Percentiles rank a stretch among this genome's conserved stretches.
Conservation (phyloP, 1,284 basidiomycete genomes). For the Taiwanofungus camphoratus region DNA sequence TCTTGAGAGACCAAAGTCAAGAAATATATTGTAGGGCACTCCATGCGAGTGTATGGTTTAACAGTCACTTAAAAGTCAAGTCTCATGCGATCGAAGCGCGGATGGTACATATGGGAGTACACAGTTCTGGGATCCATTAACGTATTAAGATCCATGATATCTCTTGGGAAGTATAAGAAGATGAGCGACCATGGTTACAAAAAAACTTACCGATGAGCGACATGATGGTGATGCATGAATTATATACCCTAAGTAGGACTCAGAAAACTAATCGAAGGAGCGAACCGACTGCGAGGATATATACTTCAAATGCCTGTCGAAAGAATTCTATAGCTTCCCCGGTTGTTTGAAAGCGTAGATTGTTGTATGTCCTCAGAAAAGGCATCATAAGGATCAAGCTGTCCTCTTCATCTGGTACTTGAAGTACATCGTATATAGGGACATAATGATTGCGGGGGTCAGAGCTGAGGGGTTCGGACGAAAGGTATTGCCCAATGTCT, state of each 20-base stretch:
- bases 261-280: not conserved
- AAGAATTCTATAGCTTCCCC: conserved; percentile 24
- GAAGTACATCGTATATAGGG: conserved; percentile 17
- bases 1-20: conserved; percentile 33
- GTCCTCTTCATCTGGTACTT: conserved; percentile 9
- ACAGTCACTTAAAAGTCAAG: conserved; percentile 17
- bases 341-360: conserved; percentile 18
- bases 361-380: conserved; percentile 14
- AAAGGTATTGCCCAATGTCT: conserved; percentile 14
- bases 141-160: conserved; percentile 30
- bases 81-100: conserved; percentile 6
- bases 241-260: conserved; percentile 2
- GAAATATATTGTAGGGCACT: conserved; percentile 27
- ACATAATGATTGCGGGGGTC: conserved; percentile 24
- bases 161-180: conserved; percentile 22
- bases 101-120: conserved; percentile 26
- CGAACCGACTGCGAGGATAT: not conserved
- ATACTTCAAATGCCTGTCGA: conserved; percentile 1
- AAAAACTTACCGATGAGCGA: conserved; percentile 8
- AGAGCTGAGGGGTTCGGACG: conserved; percentile 8
- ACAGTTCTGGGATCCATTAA: conserved; percentile 30
- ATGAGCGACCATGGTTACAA: not conserved
- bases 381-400: conserved; percentile 19
- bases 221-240: conserved; percentile 9
- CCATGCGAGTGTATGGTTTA: conserved; percentile 23